Conservation (phyloP, 2,329 filamentous ascomycete species). For the Colletotrichum sojae region DNA sequence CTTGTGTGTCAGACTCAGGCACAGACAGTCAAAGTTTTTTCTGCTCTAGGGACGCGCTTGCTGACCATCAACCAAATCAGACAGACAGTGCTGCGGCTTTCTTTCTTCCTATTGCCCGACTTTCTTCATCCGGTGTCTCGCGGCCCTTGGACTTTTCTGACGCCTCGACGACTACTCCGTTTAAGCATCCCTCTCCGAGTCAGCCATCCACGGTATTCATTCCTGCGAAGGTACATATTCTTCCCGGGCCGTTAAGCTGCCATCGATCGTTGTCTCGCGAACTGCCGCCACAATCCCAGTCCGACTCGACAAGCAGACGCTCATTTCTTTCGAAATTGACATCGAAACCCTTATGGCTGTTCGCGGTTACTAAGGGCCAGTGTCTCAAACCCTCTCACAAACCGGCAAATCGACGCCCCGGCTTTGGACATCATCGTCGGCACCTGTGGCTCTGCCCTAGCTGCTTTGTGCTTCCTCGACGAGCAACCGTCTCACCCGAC, state of each 20-base stretch:
- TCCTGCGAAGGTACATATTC: constrained; percentile 9
- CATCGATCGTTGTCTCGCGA: background rate
- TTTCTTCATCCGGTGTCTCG: constrained; percentile 35
- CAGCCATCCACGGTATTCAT: constrained; percentile 14
- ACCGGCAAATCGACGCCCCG: constrained; percentile 12
- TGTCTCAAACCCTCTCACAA: constrained; percentile 20
- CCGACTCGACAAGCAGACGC: background rate
- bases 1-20: constrained; percentile 41
- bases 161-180: constrained; percentile 18
- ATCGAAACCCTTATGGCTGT: constrained; percentile 36
- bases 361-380: constrained; percentile 31
- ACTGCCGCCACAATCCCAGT: background rate
- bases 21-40: constrained; percentile 40
- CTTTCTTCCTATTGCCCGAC: constrained; percentile 22
- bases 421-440: constrained; percentile 16
- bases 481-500: constrained; percentile 47
- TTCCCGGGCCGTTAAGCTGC: constrained; percentile 8
- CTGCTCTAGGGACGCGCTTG: constrained; percentile 12
- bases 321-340: constrained; percentile 14
- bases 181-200: constrained; percentile 1
- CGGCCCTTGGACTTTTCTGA: constrained; percentile 21
- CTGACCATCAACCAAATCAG: constrained; percentile 25
- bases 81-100: constrained; percentile 25
- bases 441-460: background rate
- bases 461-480: constrained; percentile 20